phyloP scores from a whole-genome alignment of 495 filamentous ascomycete genomes.

The Cercophora samala region DNA sequence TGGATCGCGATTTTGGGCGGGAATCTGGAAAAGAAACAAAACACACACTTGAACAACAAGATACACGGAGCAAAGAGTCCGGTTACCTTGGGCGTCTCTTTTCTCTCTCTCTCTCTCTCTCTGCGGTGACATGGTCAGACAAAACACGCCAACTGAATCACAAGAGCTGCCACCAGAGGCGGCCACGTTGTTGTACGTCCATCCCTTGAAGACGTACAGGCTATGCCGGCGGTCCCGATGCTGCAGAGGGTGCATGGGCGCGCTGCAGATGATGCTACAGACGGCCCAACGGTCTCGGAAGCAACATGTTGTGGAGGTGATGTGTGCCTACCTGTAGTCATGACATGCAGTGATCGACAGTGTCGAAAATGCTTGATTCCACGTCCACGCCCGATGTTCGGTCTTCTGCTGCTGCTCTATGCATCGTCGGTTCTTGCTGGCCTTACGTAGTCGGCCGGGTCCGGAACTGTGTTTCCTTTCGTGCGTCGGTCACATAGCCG shows the following conservation, averaged over 20 bases:
- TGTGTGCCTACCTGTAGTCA: background rate
- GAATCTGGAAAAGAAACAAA: background rate
- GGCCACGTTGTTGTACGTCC: background rate
- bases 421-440: background rate
- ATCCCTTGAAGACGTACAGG: background rate
- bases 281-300: background rate
- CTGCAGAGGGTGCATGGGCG: background rate
- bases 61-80: background rate
- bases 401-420: background rate
- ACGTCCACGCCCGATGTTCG: background rate
- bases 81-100: too few species aligned
- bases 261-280: background rate
- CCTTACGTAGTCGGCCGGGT: background rate
- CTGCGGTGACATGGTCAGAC: background rate
- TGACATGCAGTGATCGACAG: background rate
- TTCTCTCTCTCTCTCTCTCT: background rate
- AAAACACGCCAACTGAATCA: background rate
- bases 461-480: background rate
- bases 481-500: background rate
- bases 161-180: background rate
- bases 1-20: background rate
- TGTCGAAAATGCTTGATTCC: background rate
- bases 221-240: background rate
- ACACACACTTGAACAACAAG: background rate
- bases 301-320: too few species aligned